Conservation (phyloP, 306 rosid genomes). For the Vigna mungo region DNA sequence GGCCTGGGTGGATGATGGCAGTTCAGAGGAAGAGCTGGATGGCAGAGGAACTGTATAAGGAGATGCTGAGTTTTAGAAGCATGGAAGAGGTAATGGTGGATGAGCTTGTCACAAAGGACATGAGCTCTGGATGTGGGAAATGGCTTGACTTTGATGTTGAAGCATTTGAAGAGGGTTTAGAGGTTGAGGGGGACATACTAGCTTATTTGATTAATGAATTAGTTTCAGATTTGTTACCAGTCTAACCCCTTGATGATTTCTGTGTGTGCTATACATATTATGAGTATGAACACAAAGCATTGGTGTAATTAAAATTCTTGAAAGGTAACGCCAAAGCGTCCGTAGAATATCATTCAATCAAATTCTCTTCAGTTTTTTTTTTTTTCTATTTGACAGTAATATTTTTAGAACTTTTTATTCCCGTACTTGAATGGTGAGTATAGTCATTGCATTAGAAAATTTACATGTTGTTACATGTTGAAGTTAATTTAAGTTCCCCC, state of each 20-base stretch:
- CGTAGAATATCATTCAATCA: background rate
- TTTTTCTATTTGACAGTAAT: slow-evolving; percentile 14
- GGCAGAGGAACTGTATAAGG: slow-evolving; percentile 68
- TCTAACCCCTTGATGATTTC: slow-evolving; percentile 39
- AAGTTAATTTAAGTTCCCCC: background rate
- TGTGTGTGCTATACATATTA: slow-evolving; percentile 21
- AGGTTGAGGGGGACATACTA: slow-evolving; percentile 63
- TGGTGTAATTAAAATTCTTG: slow-evolving; percentile 34
- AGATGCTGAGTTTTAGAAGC: slow-evolving; percentile 63
- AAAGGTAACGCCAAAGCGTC: slow-evolving; percentile 4
- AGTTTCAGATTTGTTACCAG: slow-evolving; percentile 63
- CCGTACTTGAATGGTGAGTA: background rate
- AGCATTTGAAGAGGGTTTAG: slow-evolving; percentile 69
- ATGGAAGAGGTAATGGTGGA: slow-evolving; percentile 74
- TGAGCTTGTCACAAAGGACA: slow-evolving; percentile 77
- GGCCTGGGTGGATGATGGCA: slow-evolving; percentile 56
- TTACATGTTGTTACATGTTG: background rate
- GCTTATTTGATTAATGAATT: slow-evolving; percentile 66
- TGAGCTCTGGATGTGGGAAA: slow-evolving; percentile 76
- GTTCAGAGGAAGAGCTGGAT: slow-evolving; percentile 55
- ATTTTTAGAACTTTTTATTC: background rate
- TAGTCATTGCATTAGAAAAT: slow-evolving; percentile 8
- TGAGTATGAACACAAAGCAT: slow-evolving; percentile 33
- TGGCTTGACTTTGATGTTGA: slow-evolving; percentile 78
- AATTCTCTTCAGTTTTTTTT: slow-evolving; percentile 9